Percentiles rank a stretch among this genome's conserved stretches.
Conservation (phyloP, 805 yeast genomes). For the Candida endomychidarum region DNA sequence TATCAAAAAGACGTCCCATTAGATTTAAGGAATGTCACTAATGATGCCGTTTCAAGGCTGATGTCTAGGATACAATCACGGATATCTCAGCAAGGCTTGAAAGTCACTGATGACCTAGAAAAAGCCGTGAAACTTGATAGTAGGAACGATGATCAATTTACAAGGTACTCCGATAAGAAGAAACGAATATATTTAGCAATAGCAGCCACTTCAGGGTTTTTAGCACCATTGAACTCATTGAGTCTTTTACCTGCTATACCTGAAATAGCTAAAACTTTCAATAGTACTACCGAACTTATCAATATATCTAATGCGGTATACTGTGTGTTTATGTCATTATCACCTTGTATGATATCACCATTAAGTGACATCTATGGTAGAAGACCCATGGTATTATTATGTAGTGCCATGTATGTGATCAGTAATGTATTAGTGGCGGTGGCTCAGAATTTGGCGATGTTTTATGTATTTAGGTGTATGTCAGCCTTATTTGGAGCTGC, state of each 20-base stretch:
- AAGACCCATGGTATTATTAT: conserved; percentile 42
- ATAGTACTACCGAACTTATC: conserved; percentile 48
- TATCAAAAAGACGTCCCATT: conserved; percentile 19
- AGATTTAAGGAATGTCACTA: conserved; percentile 20
- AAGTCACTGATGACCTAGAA: background rate
- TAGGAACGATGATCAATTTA: conserved; percentile 12
- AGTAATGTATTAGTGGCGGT: conserved; percentile 38
- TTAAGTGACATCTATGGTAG: conserved; percentile 55
- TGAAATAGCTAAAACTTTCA: conserved; percentile 44
- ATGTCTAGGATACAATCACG: conserved; percentile 22
- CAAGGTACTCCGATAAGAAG: conserved; percentile 14
- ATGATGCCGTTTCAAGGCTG: conserved; percentile 21
- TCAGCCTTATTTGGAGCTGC: conserved; percentile 57
- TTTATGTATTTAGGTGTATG: conserved; percentile 49
- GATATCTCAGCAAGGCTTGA: conserved; percentile 4
- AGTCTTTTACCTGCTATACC: conserved; percentile 55
- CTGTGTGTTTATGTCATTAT: conserved; percentile 50
- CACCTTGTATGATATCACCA: conserved; percentile 53
- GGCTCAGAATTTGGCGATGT: conserved; percentile 53
- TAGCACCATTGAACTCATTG: conserved; percentile 45
- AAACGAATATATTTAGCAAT: conserved; percentile 18
- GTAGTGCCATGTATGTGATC: conserved; percentile 30
- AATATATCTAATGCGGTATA: conserved; percentile 52
- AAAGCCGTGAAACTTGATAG: conserved; percentile 1
- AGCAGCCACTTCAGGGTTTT: conserved; percentile 32